Percentiles rank a stretch among this genome's conserved stretches.
Conservation (phyloP, 108 stramenopile genomes). For the Conticribra guillardii region DNA sequence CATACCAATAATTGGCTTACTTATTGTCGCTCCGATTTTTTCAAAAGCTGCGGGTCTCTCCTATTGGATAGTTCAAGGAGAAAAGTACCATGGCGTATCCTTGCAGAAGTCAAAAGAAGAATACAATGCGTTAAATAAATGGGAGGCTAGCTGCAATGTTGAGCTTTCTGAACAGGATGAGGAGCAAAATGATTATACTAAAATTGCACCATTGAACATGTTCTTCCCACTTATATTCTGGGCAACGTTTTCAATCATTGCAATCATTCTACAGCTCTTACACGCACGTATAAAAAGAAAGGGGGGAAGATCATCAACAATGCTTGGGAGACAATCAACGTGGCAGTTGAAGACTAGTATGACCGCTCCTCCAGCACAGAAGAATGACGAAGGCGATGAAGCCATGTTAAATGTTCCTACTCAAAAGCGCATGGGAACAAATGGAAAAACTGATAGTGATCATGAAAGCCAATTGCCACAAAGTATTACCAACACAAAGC, state of each 20-base stretch:
- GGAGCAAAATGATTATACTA: background rate
- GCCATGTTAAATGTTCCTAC: too few relatives aligned
- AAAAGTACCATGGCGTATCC: background rate
- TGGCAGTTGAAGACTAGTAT: too few relatives aligned
- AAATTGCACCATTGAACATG: background rate
- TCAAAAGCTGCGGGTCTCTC: slow-evolving; percentile 8
- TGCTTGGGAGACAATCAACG: background rate
- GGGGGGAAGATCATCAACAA: background rate
- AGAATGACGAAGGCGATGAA: too few relatives aligned
- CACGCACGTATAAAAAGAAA: background rate
- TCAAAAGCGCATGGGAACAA: too few relatives aligned
- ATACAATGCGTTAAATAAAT: background rate
- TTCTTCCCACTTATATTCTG: background rate
- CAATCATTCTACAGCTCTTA: background rate
- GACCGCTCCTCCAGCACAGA: too few relatives aligned
- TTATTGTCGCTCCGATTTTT: too few relatives aligned
- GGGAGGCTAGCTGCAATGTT: background rate
- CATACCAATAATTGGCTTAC: too few relatives aligned
- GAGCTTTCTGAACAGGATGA: slow-evolving; percentile 2
- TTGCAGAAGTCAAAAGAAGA: background rate
- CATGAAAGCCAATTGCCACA: too few relatives aligned
- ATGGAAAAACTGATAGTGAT: too few relatives aligned
- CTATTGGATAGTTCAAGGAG: slow-evolving; percentile 17
- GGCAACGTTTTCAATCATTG: background rate
- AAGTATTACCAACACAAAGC: too few relatives aligned